Evolutionary conservation across 2,329 filamentous ascomycete species (phyloP).

Genomic region (Phyllosticta capitalensis): DNA sequence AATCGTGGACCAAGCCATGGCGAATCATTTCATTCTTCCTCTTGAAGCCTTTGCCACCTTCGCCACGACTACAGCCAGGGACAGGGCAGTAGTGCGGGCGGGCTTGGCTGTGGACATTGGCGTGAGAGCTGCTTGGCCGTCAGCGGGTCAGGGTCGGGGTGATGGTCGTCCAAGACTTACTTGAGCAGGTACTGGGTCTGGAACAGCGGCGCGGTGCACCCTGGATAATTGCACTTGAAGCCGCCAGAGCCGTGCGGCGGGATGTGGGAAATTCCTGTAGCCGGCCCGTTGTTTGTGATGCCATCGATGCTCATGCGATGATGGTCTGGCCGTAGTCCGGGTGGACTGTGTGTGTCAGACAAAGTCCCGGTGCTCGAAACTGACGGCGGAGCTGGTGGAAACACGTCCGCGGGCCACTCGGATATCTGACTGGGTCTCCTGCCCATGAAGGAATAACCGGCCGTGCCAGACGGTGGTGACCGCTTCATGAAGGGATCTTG

Average conservation of each 20-base stretch:
- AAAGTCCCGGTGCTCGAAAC: background rate
- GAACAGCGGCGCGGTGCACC: conserved; percentile 64
- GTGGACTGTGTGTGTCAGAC: conserved; percentile 6
- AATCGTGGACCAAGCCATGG: conserved; percentile 84
- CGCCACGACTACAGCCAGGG: conserved; percentile 45
- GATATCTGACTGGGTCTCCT: background rate
- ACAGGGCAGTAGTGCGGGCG: conserved; percentile 57
- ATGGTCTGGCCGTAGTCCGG: background rate
- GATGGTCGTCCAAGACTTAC: conserved; percentile 30
- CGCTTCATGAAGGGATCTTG: conserved; percentile 24
- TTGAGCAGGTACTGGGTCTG: conserved; percentile 70
- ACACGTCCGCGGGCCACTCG: background rate
- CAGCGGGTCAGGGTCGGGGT: background rate
- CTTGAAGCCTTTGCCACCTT: conserved; percentile 58
- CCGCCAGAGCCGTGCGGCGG: conserved; percentile 12
- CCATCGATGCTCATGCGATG: conserved; percentile 45
- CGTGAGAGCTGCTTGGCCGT: conserved; percentile 50
- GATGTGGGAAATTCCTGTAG: background rate
- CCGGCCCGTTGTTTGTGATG: conserved; percentile 28
- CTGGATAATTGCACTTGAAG: conserved; percentile 48
- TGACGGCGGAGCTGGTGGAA: background rate
- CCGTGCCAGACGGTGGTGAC: conserved; percentile 14
- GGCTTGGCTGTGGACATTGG: conserved; percentile 55
- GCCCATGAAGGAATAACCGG: background rate
- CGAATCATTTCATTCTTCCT: conserved; percentile 62